Evolutionary conservation across 129 eudicot species (phyloP), one percentile per base, ranked within the genome.

Genomic region (Dittrichia graveolens): DNA sequence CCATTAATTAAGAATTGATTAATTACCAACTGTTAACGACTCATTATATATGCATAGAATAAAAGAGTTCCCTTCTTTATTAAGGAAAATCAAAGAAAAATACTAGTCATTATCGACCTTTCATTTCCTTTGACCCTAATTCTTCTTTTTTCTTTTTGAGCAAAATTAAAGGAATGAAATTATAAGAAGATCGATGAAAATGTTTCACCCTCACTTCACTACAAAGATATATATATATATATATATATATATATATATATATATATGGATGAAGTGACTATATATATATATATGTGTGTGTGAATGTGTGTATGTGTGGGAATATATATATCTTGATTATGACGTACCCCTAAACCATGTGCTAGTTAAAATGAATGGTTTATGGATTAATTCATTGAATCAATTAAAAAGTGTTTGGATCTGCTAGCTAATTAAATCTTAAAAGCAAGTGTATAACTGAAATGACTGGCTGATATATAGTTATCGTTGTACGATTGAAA

Each of bases 31-130:
- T 73, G 13, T 61, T 61, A 73, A 62, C 59, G 38, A 73, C 39
- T 7, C 67, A 56, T 13, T 14, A 24, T n/a, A n/a, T n/a, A n/a
- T 4, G 24, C 50, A 57, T 59, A 14, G n/a, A 71, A 71, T 58
- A 71, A n/a, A 42, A 71, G 65, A 41, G 76, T 42, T 58, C 54
- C 67, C 76, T 72, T 71, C 46, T 44, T 58, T 72, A 31, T 72
- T 24, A 72, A 72, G 67, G 45, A 34, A 68, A 50, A 68, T 6
- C 10, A 16, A 41, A 2, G 6, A 55, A 40, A 54, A 40, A 42
- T 15, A 6, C 49, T 13, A 12, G 24, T 62, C 71, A 48, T 16
- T 46, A 54, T 18, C 3, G 55, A 18, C 19, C 40, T 40, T 54
- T 53, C 52, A 52, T 47, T 60, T 59, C 40, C 14, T 72, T 9